Evolutionary conservation across 306 rosid genomes (phyloP).

Genomic region (Fragaria vesca): DNA sequence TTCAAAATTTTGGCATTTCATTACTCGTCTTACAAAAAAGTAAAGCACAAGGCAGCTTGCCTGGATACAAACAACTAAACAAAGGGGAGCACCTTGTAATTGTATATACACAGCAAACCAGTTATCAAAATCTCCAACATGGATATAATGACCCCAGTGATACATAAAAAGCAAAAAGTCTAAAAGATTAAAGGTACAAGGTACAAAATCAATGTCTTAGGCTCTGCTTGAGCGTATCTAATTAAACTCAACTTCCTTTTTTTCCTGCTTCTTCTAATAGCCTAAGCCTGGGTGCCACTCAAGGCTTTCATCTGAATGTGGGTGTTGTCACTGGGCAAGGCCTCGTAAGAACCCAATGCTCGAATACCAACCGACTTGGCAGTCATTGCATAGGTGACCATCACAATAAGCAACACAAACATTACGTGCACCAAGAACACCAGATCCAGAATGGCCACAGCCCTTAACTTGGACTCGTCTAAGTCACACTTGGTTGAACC

Average conservation of each 20-base stretch:
- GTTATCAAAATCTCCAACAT: not conserved
- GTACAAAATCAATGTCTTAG: not conserved
- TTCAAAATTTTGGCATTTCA: too few relatives aligned
- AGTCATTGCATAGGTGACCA: constrained; percentile 47
- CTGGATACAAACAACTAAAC: not conserved
- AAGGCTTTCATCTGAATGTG: constrained; percentile 86
- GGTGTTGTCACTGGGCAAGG: constrained; percentile 59
- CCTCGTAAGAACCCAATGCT: constrained; percentile 72
- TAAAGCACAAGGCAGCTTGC: too few relatives aligned
- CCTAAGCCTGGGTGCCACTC: constrained; percentile 82
- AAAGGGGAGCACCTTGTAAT: not conserved
- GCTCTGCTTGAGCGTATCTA: not conserved
- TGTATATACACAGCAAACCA: not conserved
- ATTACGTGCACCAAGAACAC: constrained; percentile 58
- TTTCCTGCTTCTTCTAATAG: not conserved
- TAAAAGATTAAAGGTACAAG: not conserved
- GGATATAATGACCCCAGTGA: not conserved
- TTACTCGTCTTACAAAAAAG: too few relatives aligned
- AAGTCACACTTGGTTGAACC: constrained; percentile 91
- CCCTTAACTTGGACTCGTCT: constrained; percentile 72
- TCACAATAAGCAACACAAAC: constrained; percentile 52
- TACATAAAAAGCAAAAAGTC: not conserved
- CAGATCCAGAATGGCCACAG: constrained; percentile 76
- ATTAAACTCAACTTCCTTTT: not conserved
- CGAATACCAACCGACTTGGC: constrained; percentile 45